Base-by-base conservation (phyloP, 73 alveolate species). In the Paramecium biaurelia region DNA sequence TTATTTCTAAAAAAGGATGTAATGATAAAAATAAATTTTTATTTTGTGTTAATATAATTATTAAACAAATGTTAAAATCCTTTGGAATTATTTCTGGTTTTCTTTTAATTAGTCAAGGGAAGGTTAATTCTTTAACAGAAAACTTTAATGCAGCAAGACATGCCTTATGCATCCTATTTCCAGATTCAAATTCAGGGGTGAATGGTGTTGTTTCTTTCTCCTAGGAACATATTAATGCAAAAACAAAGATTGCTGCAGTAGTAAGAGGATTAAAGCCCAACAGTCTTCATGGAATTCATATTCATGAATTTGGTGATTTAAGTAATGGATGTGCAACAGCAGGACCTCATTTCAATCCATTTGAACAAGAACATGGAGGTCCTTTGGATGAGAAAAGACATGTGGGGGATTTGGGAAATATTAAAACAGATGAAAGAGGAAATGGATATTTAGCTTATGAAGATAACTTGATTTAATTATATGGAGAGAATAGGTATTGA, bases 331-430 rank as follows among this genome's bases (percentile, higher is more conserved):
- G 98, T 85, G 82, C 82, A 85, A 93, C 98, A 70, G 99, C 98
- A 9, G 99, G 99, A 4, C 96, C 98, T 21, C 99, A 97, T 94
- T 97, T 38, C 94, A 97, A 97, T 86, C 99, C 99, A 8, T 72
- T 59, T 90, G 92, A 92, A 45, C 74, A 72, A 49, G 59, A 67
- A 15, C 99, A 97, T 56, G 99, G 96, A 30, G 98, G 97, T 18
- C 98, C 98, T 4, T 87, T 53, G n/a, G 98, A 95, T 67, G 97
- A 93, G 35, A 97, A 85, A 57, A 72, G 98, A 76, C 98, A 97
- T 92, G 95, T 95, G 28, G 98, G 99, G 24, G 99, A 97, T 76
- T 59, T 97, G 93, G 98, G 99, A 8, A 97, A 97, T 92, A 93
- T 97, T 57, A 93, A 93, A 32, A 93, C 96, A 32, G 94, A 74